These are phyloP conservation scores for Hypomyces perniciosus DNA, from an alignment of 2,329 filamentous ascomycete genomes.

Conservation along the genomic window DNA sequence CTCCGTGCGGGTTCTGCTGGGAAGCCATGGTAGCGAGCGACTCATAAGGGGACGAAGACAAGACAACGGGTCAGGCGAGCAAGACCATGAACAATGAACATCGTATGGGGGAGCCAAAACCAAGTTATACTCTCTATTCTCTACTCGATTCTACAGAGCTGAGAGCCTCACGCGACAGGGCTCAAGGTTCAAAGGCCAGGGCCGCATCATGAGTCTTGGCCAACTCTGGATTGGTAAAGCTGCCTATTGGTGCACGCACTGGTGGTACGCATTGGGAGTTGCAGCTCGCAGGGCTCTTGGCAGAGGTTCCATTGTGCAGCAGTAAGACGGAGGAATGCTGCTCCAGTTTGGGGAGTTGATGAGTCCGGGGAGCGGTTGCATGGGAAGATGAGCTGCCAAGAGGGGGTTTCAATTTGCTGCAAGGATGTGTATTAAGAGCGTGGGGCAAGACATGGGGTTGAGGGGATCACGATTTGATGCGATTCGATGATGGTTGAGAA, in stretches of 20 bases:
- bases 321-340: conserved; percentile 7
- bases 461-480: not conserved
- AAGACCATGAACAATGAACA: not conserved
- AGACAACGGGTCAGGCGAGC: not conserved
- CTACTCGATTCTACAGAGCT: too few relatives aligned
- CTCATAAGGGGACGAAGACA: too few relatives aligned
- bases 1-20: not conserved
- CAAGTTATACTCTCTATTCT: too few relatives aligned
- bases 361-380: not conserved
- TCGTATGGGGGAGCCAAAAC: too few relatives aligned
- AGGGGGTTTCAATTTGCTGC: not conserved
- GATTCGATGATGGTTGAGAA: not conserved
- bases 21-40: not conserved
- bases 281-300: not conserved
- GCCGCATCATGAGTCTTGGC: too few relatives aligned
- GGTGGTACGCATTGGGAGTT: not conserved
- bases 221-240: too few relatives aligned
- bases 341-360: too few relatives aligned
- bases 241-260: too few relatives aligned
- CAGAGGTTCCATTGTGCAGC: not conserved
- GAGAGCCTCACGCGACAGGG: too few relatives aligned
- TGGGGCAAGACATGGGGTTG: not conserved
- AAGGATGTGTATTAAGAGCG: not conserved
- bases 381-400: not conserved
- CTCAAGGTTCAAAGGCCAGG: too few relatives aligned